These are phyloP conservation scores for Ogataea salicorniae DNA, from an alignment of 805 yeast genomes.

Conservation along the genomic window DNA sequence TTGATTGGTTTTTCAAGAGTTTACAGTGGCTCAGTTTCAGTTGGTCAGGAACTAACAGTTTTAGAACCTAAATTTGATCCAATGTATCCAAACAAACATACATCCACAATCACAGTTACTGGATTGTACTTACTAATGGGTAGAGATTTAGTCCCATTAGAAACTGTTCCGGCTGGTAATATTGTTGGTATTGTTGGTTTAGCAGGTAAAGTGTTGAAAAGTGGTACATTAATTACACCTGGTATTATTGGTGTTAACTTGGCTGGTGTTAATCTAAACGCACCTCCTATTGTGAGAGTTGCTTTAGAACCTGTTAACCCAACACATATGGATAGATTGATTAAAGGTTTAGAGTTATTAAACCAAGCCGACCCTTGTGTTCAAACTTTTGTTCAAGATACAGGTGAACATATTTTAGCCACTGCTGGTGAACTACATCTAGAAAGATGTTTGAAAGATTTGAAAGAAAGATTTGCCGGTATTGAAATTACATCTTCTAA, in stretches of 20 bases:
- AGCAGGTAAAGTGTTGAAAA: conserved; percentile 75
- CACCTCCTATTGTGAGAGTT: conserved; percentile 91
- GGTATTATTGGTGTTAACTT: conserved; percentile 61
- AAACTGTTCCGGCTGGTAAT: conserved; percentile 87
- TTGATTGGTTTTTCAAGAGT: conserved; percentile 85
- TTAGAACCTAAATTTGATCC: conserved; percentile 89
- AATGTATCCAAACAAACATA: conserved; percentile 46
- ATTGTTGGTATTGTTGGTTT: conserved; percentile 93
- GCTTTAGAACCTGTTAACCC: conserved; percentile 96
- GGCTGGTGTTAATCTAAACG: conserved; percentile 68
- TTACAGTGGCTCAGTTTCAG: conserved; percentile 74
- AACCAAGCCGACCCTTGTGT: conserved; percentile 94
- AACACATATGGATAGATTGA: conserved; percentile 67
- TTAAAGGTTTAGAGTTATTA: conserved; percentile 69
- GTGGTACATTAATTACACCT: conserved; percentile 71
- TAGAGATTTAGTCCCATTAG: conserved; percentile 71
- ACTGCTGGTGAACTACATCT: conserved; percentile 97
- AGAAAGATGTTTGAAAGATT: conserved; percentile 89
- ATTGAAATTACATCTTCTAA: conserved; percentile 81
- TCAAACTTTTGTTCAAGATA: conserved; percentile 76
- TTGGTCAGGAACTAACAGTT: conserved; percentile 71
- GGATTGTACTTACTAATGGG: conserved; percentile 88
- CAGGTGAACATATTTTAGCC: conserved; percentile 89
- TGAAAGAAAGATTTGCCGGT: conserved; percentile 87
- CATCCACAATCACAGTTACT: conserved; percentile 53